Base-by-base conservation (phyloP, 1,284 basidiomycete species). In the Trichosporon coremiiforme region DNA sequence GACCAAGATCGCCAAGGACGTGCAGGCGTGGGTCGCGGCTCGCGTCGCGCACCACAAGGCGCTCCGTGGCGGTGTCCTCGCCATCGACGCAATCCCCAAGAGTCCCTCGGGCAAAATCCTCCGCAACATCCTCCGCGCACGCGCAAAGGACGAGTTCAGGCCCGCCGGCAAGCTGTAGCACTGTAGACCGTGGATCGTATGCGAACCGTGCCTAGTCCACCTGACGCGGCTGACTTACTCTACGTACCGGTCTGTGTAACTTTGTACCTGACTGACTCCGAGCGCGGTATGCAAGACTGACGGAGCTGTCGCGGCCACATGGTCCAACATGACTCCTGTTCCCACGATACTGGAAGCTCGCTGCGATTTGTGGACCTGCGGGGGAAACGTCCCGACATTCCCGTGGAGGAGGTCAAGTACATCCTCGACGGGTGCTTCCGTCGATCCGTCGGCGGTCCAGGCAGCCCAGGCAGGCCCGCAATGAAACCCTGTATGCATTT, bases 1-100 rank as follows among this genome's bases (percentile, higher is more conserved):
- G 15, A 55, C 22, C 63, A 62, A 66, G 68, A 72, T 90, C 68
- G 84, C 84, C 12, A 69, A 81, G n/a, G 80, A 69, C 2, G 67
- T 68, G n/a, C 62, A 64, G 36, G 35, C 85, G 35, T 93, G 91
- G 91, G 86, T 90, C 12, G 83, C 87, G 63, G 75, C 75, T 13
- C 87, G 87, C 63, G 90, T 84, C 41, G 82, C 84, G 4, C 77
- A 80, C 38, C 85, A 86, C 75, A 87, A 86, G 75, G 75, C 77
- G n/a, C 75, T 87, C 10, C 75, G 83, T 15, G 86, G 86, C 17
- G 86, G 86, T 0, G 83, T 86, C 15, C 71, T 82, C 25, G 72
- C 85, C 25, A 71, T 86, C 12, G 82, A 85, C 3, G 76, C 75
- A 1, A 85, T 87, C 38, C 86, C 86, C 0, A 86, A 86, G 71